These are phyloP conservation scores for Starmerella bacillaris DNA, from an alignment of 805 yeast genomes.

Conservation along the genomic window DNA sequence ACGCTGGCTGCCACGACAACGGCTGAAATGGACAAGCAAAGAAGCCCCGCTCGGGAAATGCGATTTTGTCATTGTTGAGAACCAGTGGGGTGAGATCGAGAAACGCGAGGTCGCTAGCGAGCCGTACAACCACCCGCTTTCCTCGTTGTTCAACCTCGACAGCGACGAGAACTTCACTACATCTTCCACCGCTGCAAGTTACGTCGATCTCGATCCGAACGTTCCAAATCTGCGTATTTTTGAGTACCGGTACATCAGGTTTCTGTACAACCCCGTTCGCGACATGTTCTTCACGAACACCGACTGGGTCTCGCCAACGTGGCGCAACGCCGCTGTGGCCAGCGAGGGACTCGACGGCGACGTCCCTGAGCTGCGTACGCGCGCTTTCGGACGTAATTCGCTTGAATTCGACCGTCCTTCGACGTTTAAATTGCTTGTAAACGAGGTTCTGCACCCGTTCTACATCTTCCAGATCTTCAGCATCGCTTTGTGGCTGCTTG, in stretches of 20 bases:
- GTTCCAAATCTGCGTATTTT: slow-evolving; percentile 55
- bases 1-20: slow-evolving; percentile 72
- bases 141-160: slow-evolving; percentile 37
- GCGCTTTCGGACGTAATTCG: slow-evolving; percentile 62
- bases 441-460: slow-evolving; percentile 88
- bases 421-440: slow-evolving; percentile 43
- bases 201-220: slow-evolving; percentile 36
- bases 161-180: neutral
- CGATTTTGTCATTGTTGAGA: slow-evolving; percentile 87
- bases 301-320: slow-evolving; percentile 69
- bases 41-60: slow-evolving; percentile 54
- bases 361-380: slow-evolving; percentile 44
- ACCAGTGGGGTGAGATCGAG: slow-evolving; percentile 73
- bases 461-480: slow-evolving; percentile 90
- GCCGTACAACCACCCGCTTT: slow-evolving; percentile 54
- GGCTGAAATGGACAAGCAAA: slow-evolving; percentile 28
- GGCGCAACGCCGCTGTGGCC: slow-evolving; percentile 42
- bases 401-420: slow-evolving; percentile 64
- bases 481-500: slow-evolving; percentile 77
- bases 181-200: slow-evolving; percentile 5
- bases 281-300: slow-evolving; percentile 69
- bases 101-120: slow-evolving; percentile 37
- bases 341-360: slow-evolving; percentile 53
- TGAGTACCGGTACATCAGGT: slow-evolving; percentile 64
- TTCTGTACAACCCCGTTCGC: slow-evolving; percentile 71